Conservation (phyloP, 371 early-diverging fungal species). For the Globomyces sp. region DNA sequence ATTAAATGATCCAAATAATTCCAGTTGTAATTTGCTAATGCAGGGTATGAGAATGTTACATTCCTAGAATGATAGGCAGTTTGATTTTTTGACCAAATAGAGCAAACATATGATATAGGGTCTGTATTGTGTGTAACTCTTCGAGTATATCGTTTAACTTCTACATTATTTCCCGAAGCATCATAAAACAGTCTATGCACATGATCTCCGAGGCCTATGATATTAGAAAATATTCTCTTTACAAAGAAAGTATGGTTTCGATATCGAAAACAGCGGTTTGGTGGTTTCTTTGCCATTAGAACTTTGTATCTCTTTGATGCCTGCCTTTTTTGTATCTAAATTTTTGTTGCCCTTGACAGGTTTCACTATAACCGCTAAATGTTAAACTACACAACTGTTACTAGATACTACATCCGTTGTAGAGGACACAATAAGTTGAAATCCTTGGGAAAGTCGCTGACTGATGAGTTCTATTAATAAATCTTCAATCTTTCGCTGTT, state of each 20-base stretch:
- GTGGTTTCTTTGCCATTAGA: not conserved
- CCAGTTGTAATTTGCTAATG: conserved; percentile 81
- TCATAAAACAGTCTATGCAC: conserved; percentile 77
- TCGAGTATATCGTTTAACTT: conserved; percentile 86
- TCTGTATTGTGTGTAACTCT: conserved; percentile 58
- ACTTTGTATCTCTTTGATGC: not conserved
- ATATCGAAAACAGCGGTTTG: conserved; percentile 9
- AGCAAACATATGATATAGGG: conserved; percentile 70
- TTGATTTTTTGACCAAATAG: conserved; percentile 82
- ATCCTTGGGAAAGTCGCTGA: conserved; percentile 91
- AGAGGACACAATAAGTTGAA: conserved; percentile 74
- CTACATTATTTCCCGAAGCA: conserved; percentile 69
- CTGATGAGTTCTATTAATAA: conserved; percentile 83
- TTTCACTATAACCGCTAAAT: too few species aligned
- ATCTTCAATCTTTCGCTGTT: conserved; percentile 51
- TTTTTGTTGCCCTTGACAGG: too few species aligned
- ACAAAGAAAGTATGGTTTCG: conserved; percentile 64
- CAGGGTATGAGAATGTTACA: conserved; percentile 73
- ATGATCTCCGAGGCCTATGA: conserved; percentile 67
- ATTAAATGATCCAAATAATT: conserved; percentile 81
- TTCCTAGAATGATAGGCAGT: conserved; percentile 56
- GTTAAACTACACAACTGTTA: not conserved
- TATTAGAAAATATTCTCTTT: too few species aligned
- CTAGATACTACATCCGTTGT: not conserved
- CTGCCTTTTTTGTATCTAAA: not conserved